These are phyloP conservation scores for Hymenoscyphus scutula DNA, from an alignment of 2,329 filamentous ascomycete genomes.

Conservation along the genomic window DNA sequence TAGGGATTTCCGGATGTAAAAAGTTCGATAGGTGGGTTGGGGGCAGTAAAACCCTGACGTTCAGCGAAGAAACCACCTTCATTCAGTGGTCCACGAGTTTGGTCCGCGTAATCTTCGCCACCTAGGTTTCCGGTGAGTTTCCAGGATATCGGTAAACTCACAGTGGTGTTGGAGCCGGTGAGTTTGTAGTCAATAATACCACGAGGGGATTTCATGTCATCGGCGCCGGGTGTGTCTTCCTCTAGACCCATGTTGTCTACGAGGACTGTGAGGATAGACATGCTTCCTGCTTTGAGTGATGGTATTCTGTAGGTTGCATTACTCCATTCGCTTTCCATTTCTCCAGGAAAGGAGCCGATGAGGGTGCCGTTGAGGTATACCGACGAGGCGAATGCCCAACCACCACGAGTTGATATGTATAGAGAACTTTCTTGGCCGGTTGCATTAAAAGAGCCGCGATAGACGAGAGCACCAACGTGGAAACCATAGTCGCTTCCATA, in stretches of 20 bases:
- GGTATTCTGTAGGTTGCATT: constrained; percentile 58
- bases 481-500: constrained; percentile 76
- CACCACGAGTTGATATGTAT: constrained; percentile 61
- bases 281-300: constrained; percentile 47
- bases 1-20: constrained; percentile 46
- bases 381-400: constrained; percentile 63
- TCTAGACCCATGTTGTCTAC: constrained; percentile 73
- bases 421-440: constrained; percentile 58
- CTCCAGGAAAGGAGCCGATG: constrained; percentile 62
- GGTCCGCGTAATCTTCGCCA: constrained; percentile 60
- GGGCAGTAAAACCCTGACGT: constrained; percentile 60
- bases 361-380: constrained; percentile 65
- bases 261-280: constrained; percentile 65
- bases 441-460: constrained; percentile 66
- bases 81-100: constrained; percentile 60
- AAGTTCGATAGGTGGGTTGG: constrained; percentile 45
- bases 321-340: constrained; percentile 46
- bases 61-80: constrained; percentile 65
- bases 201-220: constrained; percentile 60
- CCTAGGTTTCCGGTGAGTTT: constrained; percentile 67
- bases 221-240: constrained; percentile 61
- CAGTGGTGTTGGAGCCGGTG: constrained; percentile 37
- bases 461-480: constrained; percentile 65
- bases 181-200: constrained; percentile 62
- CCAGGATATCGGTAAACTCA: constrained; percentile 53